Conservation (phyloP, 805 yeast genomes). For the Kazachstania taianensis region DNA sequence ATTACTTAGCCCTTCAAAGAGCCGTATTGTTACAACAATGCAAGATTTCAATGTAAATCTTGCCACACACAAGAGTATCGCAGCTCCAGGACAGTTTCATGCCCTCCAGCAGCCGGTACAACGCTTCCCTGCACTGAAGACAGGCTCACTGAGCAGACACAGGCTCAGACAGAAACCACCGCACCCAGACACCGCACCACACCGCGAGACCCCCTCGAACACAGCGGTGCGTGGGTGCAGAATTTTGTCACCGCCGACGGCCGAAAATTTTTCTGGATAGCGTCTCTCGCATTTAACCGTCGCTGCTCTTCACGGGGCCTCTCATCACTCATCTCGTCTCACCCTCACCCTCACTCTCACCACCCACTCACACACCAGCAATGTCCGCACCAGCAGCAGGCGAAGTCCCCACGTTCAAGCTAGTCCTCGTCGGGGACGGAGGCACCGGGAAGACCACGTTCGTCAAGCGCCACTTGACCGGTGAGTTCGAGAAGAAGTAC, state of each 20-base stretch:
- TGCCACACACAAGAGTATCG: no score
- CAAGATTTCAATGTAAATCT: no score
- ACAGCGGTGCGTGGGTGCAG: background rate
- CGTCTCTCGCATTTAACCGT: no score
- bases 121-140: no score
- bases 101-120: no score
- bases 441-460: conserved; percentile 99
- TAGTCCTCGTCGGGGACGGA: conserved; percentile 99
- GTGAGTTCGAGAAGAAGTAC: conserved; percentile 98
- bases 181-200: background rate
- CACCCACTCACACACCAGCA: background rate
- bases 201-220: background rate
- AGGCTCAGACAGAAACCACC: no score
- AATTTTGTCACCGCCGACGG: no score
- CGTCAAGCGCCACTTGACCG: conserved; percentile 98
- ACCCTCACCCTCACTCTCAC: background rate
- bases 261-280: no score
- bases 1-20: no score
- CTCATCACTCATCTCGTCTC: background rate
- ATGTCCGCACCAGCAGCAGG: conserved; percentile 12
- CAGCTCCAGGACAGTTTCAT: no score
- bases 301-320: background rate
- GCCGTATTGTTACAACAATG: no score
- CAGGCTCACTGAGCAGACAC: no score
- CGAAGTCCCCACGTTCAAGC: conserved; percentile 92